Evolutionary conservation across 352 stramenopile genomes (phyloP).

Genomic region (Pythium phragmitis): DNA sequence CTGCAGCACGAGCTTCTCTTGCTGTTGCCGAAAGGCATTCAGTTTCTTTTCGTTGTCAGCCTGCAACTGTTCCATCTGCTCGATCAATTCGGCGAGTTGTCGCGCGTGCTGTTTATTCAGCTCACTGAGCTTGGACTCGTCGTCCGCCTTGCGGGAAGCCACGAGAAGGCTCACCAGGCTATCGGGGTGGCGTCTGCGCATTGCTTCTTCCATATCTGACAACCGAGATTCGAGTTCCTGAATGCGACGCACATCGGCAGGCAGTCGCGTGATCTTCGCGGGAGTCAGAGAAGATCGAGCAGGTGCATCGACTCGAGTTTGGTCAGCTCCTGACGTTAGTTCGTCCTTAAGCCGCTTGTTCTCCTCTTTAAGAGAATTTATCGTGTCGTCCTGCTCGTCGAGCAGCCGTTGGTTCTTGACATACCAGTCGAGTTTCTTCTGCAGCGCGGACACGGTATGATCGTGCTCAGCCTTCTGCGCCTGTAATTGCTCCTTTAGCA

Average conservation of each 20-base stretch:
- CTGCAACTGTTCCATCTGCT: constrained; percentile 48
- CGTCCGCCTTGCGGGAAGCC: constrained; percentile 59
- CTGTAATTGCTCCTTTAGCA: constrained; percentile 45
- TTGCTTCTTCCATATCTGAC: constrained; percentile 70
- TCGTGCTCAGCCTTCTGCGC: constrained; percentile 49
- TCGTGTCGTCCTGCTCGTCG: constrained; percentile 70
- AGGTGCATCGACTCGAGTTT: not conserved
- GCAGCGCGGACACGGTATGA: constrained; percentile 44
- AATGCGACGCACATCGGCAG: constrained; percentile 67
- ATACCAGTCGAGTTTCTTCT: constrained; percentile 87
- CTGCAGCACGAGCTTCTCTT: constrained; percentile 72
- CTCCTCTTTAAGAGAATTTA: constrained; percentile 36
- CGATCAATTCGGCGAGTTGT: constrained; percentile 40
- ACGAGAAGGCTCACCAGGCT: constrained; percentile 80
- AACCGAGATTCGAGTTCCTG: constrained; percentile 70
- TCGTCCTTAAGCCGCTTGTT: constrained; percentile 22
- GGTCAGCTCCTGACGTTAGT: not conserved
- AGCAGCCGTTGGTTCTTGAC: constrained; percentile 79
- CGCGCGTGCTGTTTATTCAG: constrained; percentile 38
- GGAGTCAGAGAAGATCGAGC: constrained; percentile 8
- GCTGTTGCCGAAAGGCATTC: constrained; percentile 71
- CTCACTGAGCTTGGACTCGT: constrained; percentile 51
- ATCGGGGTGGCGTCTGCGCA: constrained; percentile 73
- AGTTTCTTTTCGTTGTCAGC: constrained; percentile 49
- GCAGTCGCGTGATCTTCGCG: constrained; percentile 23